Percentiles rank a stretch among this genome's conserved stretches.
These are phyloP conservation scores for Cyanodermella asteris DNA, from an alignment of 2,329 filamentous ascomycete genomes.

Conservation along the genomic window DNA sequence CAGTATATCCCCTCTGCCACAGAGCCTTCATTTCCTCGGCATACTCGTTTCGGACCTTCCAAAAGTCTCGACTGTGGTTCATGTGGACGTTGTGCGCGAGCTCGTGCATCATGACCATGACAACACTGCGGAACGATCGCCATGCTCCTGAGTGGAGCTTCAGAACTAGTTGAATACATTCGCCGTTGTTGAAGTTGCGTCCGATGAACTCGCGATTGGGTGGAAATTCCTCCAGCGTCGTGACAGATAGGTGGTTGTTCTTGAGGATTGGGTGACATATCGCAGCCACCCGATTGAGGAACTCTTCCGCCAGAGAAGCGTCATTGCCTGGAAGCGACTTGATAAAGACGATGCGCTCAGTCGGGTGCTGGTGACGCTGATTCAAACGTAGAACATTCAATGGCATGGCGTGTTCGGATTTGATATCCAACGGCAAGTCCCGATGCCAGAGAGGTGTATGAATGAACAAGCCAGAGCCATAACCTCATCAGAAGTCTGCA, in stretches of 20 bases:
- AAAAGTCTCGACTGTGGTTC: conserved; percentile 69
- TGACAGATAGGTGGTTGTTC: conserved; percentile 40
- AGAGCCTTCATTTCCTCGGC: conserved; percentile 47
- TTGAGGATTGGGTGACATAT: conserved; percentile 59
- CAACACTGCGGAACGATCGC: conserved; percentile 65
- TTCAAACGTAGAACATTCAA: conserved; percentile 60
- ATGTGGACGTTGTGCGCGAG: conserved; percentile 76
- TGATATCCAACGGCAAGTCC: too few relatives aligned
- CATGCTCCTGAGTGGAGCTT: conserved; percentile 48
- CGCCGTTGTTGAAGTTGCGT: conserved; percentile 76
- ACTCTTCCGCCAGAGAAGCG: conserved; percentile 42
- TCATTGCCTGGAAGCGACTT: conserved; percentile 49
- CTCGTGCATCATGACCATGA: conserved; percentile 93
- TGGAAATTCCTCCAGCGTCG: conserved; percentile 58
- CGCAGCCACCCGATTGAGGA: conserved; percentile 55
- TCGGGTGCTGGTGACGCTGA: conserved; percentile 49
- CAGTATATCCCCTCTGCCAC: conserved; percentile 49
- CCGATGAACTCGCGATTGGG: conserved; percentile 67
- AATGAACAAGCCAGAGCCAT: too few relatives aligned
- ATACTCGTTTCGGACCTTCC: conserved; percentile 55
- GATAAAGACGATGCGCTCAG: conserved; percentile 59
- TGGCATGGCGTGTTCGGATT: conserved; percentile 51
- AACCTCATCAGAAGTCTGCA: too few relatives aligned
- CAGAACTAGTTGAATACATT: conserved; percentile 67
- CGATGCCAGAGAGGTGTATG: too few relatives aligned